A percentile compares a stretch with the other conserved stretches of the same genome.
Evolutionary conservation across 2,329 filamentous ascomycete species (phyloP).

Genomic region (Fusarium camptoceras): DNA sequence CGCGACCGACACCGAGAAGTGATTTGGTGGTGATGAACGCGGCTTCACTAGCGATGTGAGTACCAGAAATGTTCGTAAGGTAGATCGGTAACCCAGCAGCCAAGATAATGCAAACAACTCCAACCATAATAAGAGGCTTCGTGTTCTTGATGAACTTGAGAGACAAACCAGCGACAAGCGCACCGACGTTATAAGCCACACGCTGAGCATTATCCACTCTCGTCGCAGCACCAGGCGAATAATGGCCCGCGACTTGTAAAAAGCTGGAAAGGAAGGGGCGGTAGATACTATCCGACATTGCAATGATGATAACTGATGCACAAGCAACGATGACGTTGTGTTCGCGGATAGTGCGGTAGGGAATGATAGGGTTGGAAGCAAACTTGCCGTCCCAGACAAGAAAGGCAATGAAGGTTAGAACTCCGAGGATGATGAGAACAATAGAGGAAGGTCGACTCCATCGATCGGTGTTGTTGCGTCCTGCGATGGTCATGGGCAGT

Average conservation of each 20-base stretch:
- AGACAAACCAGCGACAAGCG: background rate
- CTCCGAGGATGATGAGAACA: constrained; percentile 21
- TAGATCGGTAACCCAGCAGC: constrained; percentile 33
- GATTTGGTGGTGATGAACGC: constrained; percentile 34
- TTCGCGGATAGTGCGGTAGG: constrained; percentile 31
- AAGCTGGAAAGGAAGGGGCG: constrained; percentile 31
- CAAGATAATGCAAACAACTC: constrained; percentile 24
- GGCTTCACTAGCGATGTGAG: constrained; percentile 29
- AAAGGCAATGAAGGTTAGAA: constrained; percentile 18
- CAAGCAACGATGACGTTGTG: constrained; percentile 36
- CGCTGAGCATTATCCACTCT: constrained; percentile 32
- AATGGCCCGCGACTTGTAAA: constrained; percentile 23
- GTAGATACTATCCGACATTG: constrained; percentile 38
- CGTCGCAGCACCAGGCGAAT: constrained; percentile 32
- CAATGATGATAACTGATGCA: constrained; percentile 25
- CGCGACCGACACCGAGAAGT: constrained; percentile 29
- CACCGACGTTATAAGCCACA: constrained; percentile 27
- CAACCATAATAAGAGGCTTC: constrained; percentile 29
- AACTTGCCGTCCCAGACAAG: constrained; percentile 31
- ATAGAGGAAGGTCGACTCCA: constrained; percentile 33
- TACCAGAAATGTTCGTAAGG: constrained; percentile 32
- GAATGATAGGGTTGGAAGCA: constrained; percentile 27
- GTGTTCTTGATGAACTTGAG: constrained; percentile 35
- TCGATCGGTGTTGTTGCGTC: constrained; percentile 28
- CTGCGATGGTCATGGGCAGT: constrained; percentile 31